These are phyloP conservation scores for Astrothelium subdiscretum DNA, from an alignment of 495 filamentous ascomycete genomes.

Conservation along the genomic window DNA sequence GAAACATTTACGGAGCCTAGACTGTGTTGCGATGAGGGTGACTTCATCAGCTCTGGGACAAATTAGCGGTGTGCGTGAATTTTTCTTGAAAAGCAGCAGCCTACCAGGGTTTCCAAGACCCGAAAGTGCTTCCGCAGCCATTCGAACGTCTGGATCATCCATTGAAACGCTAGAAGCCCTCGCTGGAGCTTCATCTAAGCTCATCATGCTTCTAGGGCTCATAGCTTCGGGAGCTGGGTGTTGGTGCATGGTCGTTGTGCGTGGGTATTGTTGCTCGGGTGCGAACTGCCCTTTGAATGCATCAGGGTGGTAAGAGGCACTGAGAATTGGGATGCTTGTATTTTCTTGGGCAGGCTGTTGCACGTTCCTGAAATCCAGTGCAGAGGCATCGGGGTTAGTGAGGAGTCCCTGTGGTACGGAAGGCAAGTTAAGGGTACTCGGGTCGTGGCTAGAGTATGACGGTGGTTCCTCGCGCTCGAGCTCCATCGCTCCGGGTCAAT, in stretches of 20 bases:
- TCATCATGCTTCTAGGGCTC: conserved; percentile 18
- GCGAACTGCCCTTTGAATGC: not conserved
- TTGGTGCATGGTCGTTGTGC: conserved; percentile 9
- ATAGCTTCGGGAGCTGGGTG: not conserved
- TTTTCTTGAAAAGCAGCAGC: not conserved
- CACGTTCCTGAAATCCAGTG: conserved; percentile 1
- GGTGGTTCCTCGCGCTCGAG: conserved; percentile 22
- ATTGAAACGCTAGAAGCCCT: conserved; percentile 39
- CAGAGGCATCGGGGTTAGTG: not conserved
- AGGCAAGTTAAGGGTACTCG: conserved; percentile 19
- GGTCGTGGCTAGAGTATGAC: conserved; percentile 23
- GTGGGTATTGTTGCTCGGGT: not conserved
- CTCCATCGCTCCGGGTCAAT: conserved; percentile 5
- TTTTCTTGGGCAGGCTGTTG: conserved; percentile 16
- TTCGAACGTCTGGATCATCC: conserved; percentile 69
- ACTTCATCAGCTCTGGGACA: conserved; percentile 1
- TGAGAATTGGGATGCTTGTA: conserved; percentile 15
- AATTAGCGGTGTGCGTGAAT: not conserved
- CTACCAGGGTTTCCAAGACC: conserved; percentile 67
- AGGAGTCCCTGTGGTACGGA: conserved; percentile 16
- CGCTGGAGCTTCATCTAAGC: conserved; percentile 7
- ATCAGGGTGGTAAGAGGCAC: not conserved
- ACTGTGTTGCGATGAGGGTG: not conserved
- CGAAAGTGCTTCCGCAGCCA: conserved; percentile 77
- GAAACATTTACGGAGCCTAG: not conserved